These are phyloP conservation scores for Phallus indusiatus DNA, from an alignment of 768 basidiomycete genomes.

Conservation along the genomic window DNA sequence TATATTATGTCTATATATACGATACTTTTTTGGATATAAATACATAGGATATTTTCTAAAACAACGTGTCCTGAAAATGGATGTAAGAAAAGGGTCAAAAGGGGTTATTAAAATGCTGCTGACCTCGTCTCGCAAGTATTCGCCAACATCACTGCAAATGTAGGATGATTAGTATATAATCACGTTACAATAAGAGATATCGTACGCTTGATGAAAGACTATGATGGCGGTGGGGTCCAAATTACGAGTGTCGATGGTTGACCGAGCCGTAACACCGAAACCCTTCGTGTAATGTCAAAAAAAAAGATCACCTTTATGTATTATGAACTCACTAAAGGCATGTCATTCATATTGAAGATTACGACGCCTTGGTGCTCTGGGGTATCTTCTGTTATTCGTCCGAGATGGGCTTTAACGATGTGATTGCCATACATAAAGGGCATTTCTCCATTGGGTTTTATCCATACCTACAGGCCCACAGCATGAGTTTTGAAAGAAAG, in stretches of 20 bases:
- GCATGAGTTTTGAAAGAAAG: neutral
- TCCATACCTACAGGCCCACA: conserved; percentile 67
- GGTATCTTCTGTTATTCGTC: conserved; percentile 96
- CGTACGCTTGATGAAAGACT: conserved; percentile 96
- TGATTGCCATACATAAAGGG: conserved; percentile 99
- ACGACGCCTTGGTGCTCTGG: conserved; percentile 99
- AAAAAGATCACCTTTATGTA: neutral
- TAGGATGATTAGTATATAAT: conserved; percentile 9
- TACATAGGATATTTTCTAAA: neutral
- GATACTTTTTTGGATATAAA: neutral
- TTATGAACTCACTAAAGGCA: conserved; percentile 61
- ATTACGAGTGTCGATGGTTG: conserved; percentile 93
- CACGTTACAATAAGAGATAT: neutral
- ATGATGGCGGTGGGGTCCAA: conserved; percentile 94
- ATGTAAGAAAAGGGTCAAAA: neutral
- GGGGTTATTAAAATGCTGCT: neutral
- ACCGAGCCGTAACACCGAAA: conserved; percentile 94
- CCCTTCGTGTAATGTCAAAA: conserved; percentile 44
- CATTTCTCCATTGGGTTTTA: conserved; percentile 99
- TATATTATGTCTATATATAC: neutral
- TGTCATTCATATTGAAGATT: conserved; percentile 91
- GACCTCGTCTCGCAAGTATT: conserved; percentile 96
- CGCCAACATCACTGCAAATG: conserved; percentile 78
- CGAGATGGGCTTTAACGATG: conserved; percentile 96
- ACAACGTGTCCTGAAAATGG: neutral